Conservation (phyloP, 2,329 filamentous ascomycete species). For the Fusarium haematococcum region DNA sequence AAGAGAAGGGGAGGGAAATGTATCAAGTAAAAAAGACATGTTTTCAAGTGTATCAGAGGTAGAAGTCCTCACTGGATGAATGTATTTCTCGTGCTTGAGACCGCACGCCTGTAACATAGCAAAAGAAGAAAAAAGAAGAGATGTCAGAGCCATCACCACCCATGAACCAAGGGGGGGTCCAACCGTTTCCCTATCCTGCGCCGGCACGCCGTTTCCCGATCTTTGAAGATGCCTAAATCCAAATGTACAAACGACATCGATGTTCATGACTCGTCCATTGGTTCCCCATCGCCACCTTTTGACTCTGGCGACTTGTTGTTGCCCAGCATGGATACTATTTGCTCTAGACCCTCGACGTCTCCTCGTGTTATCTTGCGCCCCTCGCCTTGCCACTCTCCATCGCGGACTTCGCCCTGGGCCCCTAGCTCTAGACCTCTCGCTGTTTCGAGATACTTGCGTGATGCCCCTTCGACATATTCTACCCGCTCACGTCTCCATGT, state of each 20-base stretch:
- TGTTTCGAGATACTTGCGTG: slow-evolving; percentile 79
- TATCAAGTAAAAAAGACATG: slow-evolving; percentile 3
- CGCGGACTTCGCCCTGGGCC: slow-evolving; percentile 69
- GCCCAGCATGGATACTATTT: slow-evolving; percentile 59
- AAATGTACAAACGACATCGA: background rate
- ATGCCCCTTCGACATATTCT: slow-evolving; percentile 86
- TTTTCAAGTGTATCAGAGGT: slow-evolving; percentile 29
- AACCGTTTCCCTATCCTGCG: slow-evolving; percentile 21
- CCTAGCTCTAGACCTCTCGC: slow-evolving; percentile 75
- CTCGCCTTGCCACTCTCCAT: slow-evolving; percentile 72
- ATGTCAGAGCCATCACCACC: slow-evolving; percentile 5
- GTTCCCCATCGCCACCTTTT: slow-evolving; percentile 22
- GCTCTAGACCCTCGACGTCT: slow-evolving; percentile 70
- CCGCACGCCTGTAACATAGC: slow-evolving; percentile 29
- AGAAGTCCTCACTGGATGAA: slow-evolving; percentile 32
- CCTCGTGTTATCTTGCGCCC: slow-evolving; percentile 61
- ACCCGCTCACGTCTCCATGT: slow-evolving; percentile 77
- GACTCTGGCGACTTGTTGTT: slow-evolving; percentile 14
- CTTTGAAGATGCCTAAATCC: background rate
- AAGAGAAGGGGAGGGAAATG: background rate
- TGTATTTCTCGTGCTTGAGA: slow-evolving; percentile 16
- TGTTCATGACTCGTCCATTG: slow-evolving; percentile 47
- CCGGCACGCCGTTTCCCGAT: slow-evolving; percentile 25
- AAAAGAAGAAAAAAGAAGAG: background rate
- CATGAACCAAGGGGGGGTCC: background rate